These are phyloP conservation scores for Tolypocladium ovalisporum DNA, from an alignment of 2,329 filamentous ascomycete genomes.

Conservation along the genomic window DNA sequence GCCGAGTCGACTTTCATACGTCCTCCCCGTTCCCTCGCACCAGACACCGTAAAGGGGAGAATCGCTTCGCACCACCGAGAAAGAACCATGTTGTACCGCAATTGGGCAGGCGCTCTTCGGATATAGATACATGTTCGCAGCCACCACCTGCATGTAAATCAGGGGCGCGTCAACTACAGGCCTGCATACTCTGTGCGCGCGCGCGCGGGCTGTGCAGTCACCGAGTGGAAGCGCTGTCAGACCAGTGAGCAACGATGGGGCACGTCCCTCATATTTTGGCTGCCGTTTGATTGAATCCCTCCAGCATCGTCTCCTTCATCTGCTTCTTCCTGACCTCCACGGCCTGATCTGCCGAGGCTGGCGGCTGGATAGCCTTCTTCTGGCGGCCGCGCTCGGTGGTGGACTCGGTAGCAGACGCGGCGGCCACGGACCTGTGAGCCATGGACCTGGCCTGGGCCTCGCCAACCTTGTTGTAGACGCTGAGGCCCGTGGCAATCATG, in stretches of 20 bases:
- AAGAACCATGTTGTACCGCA: background rate
- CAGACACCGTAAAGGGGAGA: background rate
- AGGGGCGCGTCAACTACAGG: background rate
- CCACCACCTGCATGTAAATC: background rate
- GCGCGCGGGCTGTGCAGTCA: background rate
- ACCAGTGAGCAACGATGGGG: background rate
- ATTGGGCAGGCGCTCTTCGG: background rate
- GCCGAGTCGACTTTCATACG: background rate
- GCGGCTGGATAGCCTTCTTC: constrained; percentile 8
- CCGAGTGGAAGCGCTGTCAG: background rate
- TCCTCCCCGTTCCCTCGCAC: background rate
- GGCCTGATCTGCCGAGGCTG: constrained; percentile 5
- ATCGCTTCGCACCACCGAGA: background rate
- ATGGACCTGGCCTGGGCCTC: constrained; percentile 63
- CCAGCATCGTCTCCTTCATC: constrained; percentile 28
- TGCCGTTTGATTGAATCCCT: constrained; percentile 26
- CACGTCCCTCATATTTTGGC: constrained; percentile 15
- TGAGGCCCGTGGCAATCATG: constrained; percentile 94
- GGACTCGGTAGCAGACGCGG: constrained; percentile 2
- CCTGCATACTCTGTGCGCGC: background rate
- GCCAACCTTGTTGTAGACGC: constrained; percentile 89
- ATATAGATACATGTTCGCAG: background rate
- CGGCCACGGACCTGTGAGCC: constrained; percentile 38
- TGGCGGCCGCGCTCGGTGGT: constrained; percentile 8
- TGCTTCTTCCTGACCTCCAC: constrained; percentile 9